Base-by-base conservation (phyloP, 768 basidiomycete genomes). In the Erythrobasidium yunnanense region DNA sequence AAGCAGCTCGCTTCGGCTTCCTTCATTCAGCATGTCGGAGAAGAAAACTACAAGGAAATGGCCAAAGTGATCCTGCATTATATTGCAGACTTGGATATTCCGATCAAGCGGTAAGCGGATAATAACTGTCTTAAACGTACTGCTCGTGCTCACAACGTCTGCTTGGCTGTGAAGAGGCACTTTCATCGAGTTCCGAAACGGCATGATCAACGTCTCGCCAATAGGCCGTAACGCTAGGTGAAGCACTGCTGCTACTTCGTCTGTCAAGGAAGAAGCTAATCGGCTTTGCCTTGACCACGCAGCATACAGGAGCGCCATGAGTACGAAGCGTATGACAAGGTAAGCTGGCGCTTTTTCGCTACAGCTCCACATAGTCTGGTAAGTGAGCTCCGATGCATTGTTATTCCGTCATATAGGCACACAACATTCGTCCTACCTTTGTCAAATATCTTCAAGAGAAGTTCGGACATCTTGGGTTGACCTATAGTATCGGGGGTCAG, bases 151-250 rank as follows among this genome's bases (percentile, higher is more conserved):
- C 29, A 35, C 53, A 30, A 2, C 38, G 15, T 13, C 2, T 42
- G 15, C 32, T 20, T 51, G 34, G 30, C 45, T 18, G 4, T 35
- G 0, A 63, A 87, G 95, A 51, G 95, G 95, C 49, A 99, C 95
- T 1, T 99, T 99, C 73, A 79, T 97, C 69, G 95, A 99, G 78
- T 97, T 91, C 78, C 83, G 95, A 54, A 89, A 85, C 65, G 93
- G 95, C 8, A 99, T 99, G 95, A 81, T 96, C 75, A 99, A 99
- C 73, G 85, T 99, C 69, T 91, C 87, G 71, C 95, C 95, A 0
- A 84, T 99, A 47, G 95, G 95, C 4, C 83, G 95, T 69, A 96
- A 96, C 74, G 91, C 91, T 52, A 87, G 85, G 92, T 95, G 35
- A 30, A 18, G 18, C 22, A 2, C 50, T 29, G 13, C 38, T 23